A percentile compares a stretch with the other conserved stretches of the same genome.
Conservation (phyloP, 1,139 yeast species). For the Pichia sp. region DNA sequence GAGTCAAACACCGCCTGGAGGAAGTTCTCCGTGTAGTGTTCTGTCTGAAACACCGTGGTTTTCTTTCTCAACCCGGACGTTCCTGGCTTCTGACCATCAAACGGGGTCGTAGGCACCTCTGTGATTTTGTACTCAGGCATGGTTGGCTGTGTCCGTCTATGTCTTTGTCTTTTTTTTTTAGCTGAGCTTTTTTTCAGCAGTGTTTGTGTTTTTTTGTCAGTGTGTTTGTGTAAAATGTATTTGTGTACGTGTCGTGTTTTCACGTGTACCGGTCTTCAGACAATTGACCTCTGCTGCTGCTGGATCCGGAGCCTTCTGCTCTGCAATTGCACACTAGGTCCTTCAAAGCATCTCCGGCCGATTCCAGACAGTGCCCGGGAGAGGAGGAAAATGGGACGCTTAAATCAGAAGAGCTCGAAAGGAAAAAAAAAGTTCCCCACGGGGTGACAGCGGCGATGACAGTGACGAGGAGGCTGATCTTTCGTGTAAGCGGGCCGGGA, state of each 20-base stretch:
- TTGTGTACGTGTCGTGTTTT: neutral
- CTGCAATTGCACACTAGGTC: neutral
- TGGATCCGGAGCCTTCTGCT: too few relatives aligned
- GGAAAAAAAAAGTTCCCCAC: neutral
- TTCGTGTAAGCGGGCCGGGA: neutral
- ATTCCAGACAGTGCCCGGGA: neutral
- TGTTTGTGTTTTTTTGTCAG: neutral
- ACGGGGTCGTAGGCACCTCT: conserved; percentile 60
- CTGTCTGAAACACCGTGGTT: conserved; percentile 76
- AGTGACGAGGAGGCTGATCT: neutral
- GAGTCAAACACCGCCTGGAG: conserved; percentile 80
- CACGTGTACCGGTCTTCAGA: too few relatives aligned
- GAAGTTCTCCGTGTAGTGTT: conserved; percentile 87
- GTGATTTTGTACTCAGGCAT: conserved; percentile 19
- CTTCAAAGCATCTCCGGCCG: too few relatives aligned
- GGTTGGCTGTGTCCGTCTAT: neutral
- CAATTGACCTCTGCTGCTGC: too few relatives aligned
- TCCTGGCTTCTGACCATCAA: conserved; percentile 92
- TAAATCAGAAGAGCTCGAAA: neutral
- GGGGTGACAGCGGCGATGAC: neutral
- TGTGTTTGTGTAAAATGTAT: neutral
- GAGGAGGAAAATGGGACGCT: neutral
- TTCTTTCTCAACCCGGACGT: conserved; percentile 95
- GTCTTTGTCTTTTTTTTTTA: neutral
- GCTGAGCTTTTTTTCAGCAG: too few relatives aligned